Base-by-base conservation (phyloP, 148 eudicot species). In the Chenopodium suecicum region DNA sequence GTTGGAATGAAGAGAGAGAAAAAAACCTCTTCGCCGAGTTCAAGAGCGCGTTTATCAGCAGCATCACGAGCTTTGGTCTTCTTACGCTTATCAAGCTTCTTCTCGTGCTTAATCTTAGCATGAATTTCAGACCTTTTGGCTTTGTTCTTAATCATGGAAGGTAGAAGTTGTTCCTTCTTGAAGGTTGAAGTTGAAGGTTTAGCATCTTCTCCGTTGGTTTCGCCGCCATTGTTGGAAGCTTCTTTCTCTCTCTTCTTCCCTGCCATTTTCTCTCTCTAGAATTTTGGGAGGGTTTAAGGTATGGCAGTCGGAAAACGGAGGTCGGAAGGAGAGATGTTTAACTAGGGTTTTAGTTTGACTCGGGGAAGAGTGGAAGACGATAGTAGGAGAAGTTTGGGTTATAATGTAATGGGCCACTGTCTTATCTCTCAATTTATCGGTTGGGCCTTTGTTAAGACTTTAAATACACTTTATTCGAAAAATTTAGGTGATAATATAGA, bases 1-100 rank as follows among this genome's bases (percentile, higher is more conserved):
- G 32, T 47, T 27, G 25, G 29, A 1, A 78, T 20, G 48, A 11
- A 58, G 76, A 41, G 44, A 80, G 71, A 29, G 81, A 82, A 27
- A 27, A 19, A 29, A 27, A 93, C 95, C 95, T 92, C 99, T 75
- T 95, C 97, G 31, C 99, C 99, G 71, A 95, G 99, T 85, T 95
- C 99, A 34, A 93, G 86, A 17, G 99, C 99, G 74, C 83, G 79
- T 71, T 92, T 89, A 83, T 92, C 93, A 6, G 88, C 91, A 11
- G 92, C 95, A 5, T 84, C 92, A 23, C 97, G 97, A 82, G 92
- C 89, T 82, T 89, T 93, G 11, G 83, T 81, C 88, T 85, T 90
- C 90, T 91, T 93, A 9, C 86, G 87, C 88, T 94, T 94, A 20
- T 94, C 98, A 8, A 90, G 78, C 81, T 93, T 93, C 85, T 94